These are phyloP conservation scores for Glebionis coronaria DNA, from an alignment of 129 eudicot genomes.

Conservation along the genomic window DNA sequence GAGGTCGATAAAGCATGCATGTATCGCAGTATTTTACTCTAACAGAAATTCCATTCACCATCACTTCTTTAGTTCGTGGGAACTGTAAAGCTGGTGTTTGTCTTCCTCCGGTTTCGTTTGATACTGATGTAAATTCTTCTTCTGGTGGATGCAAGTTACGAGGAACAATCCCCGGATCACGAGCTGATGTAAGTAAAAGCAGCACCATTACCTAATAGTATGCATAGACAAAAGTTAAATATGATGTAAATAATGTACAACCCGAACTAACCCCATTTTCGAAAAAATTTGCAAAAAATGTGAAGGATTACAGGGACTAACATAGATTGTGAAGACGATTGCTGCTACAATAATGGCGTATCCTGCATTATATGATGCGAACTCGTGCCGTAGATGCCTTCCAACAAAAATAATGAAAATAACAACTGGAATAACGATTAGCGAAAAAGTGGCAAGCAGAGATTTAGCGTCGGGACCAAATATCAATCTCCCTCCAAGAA, in stretches of 20 bases:
- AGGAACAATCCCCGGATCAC: conserved; percentile 88
- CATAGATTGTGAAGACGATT: conserved; percentile 68
- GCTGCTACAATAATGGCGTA: conserved; percentile 71
- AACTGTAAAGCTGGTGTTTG: conserved; percentile 79
- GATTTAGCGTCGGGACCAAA: conserved; percentile 97
- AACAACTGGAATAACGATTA: conserved; percentile 62
- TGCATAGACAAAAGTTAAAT: conserved; percentile 16
- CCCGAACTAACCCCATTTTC: too few relatives aligned
- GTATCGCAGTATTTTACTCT: conserved; percentile 95
- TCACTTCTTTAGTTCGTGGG: conserved; percentile 83
- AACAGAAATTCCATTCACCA: conserved; percentile 83
- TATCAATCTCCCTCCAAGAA: conserved; percentile 80
- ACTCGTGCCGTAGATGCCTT: conserved; percentile 76
- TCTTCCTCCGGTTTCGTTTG: conserved; percentile 63
- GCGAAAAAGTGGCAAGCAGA: conserved; percentile 56
- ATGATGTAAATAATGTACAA: too few relatives aligned
- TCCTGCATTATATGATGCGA: conserved; percentile 78
- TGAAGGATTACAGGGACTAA: conserved; percentile 38
- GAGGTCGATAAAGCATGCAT: conserved; percentile 96
- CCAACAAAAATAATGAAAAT: conserved; percentile 82
- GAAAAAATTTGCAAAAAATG: background rate
- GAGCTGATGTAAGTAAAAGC: conserved; percentile 71
- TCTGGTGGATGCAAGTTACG: conserved; percentile 90
- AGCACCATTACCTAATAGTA: conserved; percentile 61
- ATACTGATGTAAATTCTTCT: conserved; percentile 59